Evolutionary conservation across 306 rosid genomes (phyloP).

Genomic region (Medicago lupulina): DNA sequence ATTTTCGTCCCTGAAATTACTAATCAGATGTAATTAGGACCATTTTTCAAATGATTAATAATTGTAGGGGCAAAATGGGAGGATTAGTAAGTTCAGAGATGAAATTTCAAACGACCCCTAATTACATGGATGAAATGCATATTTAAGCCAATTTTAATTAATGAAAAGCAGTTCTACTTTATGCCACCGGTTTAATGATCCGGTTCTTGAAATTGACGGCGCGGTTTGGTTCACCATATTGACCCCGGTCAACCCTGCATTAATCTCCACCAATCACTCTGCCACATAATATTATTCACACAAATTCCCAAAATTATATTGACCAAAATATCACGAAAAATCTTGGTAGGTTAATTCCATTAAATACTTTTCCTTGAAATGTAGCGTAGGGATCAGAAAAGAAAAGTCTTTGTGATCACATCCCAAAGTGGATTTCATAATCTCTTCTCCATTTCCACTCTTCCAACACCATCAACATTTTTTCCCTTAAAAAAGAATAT

Average conservation of each 20-base stretch:
- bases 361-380: conserved; percentile 7
- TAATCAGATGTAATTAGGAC: too few relatives aligned
- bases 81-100: too few relatives aligned
- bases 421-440: conserved; percentile 86
- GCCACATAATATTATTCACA: conserved; percentile 19
- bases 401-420: conserved; percentile 51
- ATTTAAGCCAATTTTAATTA: too few relatives aligned
- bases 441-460: conserved; percentile 72
- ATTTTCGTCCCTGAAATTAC: too few relatives aligned
- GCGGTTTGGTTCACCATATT: conserved; percentile 18
- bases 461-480: conserved; percentile 40
- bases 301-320: conserved; percentile 44
- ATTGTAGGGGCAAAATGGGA: too few relatives aligned
- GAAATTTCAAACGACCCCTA: too few relatives aligned
- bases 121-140: too few relatives aligned
- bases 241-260: conserved; percentile 59
- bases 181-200: too few relatives aligned
- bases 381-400: conserved; percentile 25
- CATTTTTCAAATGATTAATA: too few relatives aligned
- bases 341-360: conserved; percentile 23
- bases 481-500: too few relatives aligned
- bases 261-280: conserved; percentile 36
- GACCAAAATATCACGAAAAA: conserved; percentile 57
- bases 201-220: too few relatives aligned
- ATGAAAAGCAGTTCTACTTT: too few relatives aligned